Conservation (phyloP, 768 basidiomycete species). For the Phaeolepiota aurea region DNA sequence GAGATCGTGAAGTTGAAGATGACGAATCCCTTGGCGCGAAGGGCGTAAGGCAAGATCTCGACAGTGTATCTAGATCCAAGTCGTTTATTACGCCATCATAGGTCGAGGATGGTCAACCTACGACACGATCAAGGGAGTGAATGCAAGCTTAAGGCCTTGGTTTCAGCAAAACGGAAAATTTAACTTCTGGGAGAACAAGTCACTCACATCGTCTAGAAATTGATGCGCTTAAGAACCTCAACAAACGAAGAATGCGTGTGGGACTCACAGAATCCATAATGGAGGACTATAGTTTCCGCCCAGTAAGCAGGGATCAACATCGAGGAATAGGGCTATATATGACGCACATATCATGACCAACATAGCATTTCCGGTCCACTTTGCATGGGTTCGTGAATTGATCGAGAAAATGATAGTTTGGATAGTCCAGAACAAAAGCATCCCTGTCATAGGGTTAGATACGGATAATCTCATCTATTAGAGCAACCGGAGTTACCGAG, state of each 20-base stretch:
- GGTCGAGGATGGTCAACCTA: slow-evolving; percentile 7
- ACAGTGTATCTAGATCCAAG: slow-evolving; percentile 17
- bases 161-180: slow-evolving; percentile 1
- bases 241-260: not conserved
- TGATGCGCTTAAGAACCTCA: not conserved
- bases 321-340: not conserved
- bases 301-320: not conserved
- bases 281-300: slow-evolving; percentile 14
- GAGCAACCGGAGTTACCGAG: no score
- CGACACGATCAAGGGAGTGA: slow-evolving; percentile 25
- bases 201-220: slow-evolving; percentile 16
- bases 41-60: slow-evolving; percentile 20
- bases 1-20: slow-evolving; percentile 58
- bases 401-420: slow-evolving; percentile 44
- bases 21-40: slow-evolving; percentile 66
- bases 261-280: slow-evolving; percentile 23
- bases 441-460: slow-evolving; percentile 17
- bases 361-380: slow-evolving; percentile 44
- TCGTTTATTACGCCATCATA: not conserved
- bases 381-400: slow-evolving; percentile 26
- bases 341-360: slow-evolving; percentile 33
- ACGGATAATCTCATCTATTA: slow-evolving; percentile 1
- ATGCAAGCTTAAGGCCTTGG: slow-evolving; percentile 15
- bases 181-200: not conserved
- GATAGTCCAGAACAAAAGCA: slow-evolving; percentile 48